These are phyloP conservation scores for Aspergillus calidoustus DNA, from an alignment of 2,329 filamentous ascomycete species.

Conservation along the genomic window DNA sequence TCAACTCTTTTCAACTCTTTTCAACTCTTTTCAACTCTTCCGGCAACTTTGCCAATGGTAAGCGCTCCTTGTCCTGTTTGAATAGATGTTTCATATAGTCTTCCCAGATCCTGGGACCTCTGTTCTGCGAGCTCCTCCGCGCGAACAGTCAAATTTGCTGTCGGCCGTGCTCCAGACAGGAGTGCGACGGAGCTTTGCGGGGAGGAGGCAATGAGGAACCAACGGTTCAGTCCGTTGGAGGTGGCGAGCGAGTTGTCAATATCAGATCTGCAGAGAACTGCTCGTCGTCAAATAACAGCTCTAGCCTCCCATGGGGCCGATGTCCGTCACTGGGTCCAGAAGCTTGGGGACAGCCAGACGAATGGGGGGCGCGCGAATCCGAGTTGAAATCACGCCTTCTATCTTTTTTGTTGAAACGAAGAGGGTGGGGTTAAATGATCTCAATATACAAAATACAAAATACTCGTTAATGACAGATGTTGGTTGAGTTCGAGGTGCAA, in stretches of 20 bases:
- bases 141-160: no score
- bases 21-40: neutral
- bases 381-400: neutral
- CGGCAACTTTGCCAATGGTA: constrained; percentile 8
- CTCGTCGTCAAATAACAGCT: constrained; percentile 13
- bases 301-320: constrained; percentile 7
- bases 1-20: constrained; percentile 1
- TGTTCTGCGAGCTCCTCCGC: constrained; percentile 6
- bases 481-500: no score
- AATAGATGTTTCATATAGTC: constrained; percentile 13
- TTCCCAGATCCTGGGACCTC: constrained; percentile 4
- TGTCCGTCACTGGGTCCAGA: constrained; percentile 6
- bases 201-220: neutral
- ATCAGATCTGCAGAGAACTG: constrained; percentile 19
- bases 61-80: constrained; percentile 5
- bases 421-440: no score
- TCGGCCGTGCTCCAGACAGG: constrained; percentile 1
- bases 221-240: neutral
- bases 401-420: neutral
- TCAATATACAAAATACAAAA: no score
- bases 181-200: constrained; percentile 10
- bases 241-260: constrained; percentile 4
- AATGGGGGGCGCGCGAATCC: neutral
- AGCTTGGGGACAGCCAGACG: neutral
- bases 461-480: no score